Percentiles rank a stretch among this genome's conserved stretches.
These are phyloP conservation scores for Pythium rhizo-oryzae DNA, from an alignment of 352 stramenopile genomes.

Conservation along the genomic window DNA sequence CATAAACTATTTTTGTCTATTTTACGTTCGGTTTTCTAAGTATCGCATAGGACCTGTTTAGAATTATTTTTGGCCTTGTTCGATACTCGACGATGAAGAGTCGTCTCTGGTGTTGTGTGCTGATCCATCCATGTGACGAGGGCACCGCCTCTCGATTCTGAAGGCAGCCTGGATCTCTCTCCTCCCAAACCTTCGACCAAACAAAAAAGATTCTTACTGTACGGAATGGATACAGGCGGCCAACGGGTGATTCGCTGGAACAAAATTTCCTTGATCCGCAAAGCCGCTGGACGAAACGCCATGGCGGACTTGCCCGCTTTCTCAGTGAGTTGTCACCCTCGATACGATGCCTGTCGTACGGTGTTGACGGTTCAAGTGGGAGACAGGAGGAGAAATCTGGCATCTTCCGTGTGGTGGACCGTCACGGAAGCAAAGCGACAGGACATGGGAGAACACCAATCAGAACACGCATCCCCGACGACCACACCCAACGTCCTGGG, in stretches of 20 bases:
- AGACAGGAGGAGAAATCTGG: neutral
- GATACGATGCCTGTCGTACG: neutral
- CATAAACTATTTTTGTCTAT: too few species aligned
- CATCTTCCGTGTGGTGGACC: too few species aligned
- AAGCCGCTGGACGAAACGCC: neutral
- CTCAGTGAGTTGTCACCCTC: too few species aligned
- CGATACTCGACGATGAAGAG: neutral
- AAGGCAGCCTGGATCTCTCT: constrained; percentile 9
- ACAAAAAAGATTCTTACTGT: constrained; percentile 17
- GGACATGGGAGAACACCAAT: neutral
- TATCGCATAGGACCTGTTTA: too few species aligned
- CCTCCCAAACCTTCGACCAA: neutral
- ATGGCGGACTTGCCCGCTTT: neutral
- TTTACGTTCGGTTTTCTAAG: too few species aligned
- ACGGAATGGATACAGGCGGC: neutral
- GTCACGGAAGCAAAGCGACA: neutral
- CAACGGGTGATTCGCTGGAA: neutral
- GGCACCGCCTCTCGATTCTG: constrained; percentile 1
- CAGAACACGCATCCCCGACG: constrained; percentile 1
- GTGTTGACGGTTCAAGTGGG: neutral
- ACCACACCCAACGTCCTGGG: too few species aligned
- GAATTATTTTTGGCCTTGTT: neutral
- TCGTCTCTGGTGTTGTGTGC: constrained; percentile 9
- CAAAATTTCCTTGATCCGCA: neutral
- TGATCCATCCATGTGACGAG: constrained; percentile 18